Evolutionary conservation across 306 rosid genomes (phyloP).

Genomic region (Pyrus betulifolia): DNA sequence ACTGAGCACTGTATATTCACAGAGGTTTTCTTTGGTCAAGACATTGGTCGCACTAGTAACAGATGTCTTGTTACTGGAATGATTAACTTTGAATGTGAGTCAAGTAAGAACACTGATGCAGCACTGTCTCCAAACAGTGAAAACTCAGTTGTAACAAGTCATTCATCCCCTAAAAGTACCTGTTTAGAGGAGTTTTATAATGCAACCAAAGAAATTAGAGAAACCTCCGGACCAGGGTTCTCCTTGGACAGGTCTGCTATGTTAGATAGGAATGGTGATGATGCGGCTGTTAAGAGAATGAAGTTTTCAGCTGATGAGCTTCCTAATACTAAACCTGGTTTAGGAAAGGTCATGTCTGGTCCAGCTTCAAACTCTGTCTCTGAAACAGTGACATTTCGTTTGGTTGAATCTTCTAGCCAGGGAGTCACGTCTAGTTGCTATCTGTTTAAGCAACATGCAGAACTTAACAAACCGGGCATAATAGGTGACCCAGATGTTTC

Average conservation of each 20-base stretch:
- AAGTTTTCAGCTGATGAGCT: conserved; percentile 49
- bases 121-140: conserved; percentile 72
- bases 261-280: conserved; percentile 32
- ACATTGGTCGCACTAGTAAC: conserved; percentile 29
- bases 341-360: conserved; percentile 23
- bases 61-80: conserved; percentile 54
- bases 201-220: conserved; percentile 37
- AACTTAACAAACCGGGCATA: conserved; percentile 22
- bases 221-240: conserved; percentile 30
- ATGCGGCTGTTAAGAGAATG: conserved; percentile 52
- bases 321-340: conserved; percentile 33
- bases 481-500: conserved; percentile 31
- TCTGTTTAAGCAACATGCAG: conserved; percentile 43
- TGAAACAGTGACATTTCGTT: conserved; percentile 43
- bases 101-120: conserved; percentile 45
- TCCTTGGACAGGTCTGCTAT: conserved; percentile 27
- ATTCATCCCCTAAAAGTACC: conserved; percentile 41
- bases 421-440: conserved; percentile 72
- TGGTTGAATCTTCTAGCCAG: conserved; percentile 71
- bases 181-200: conserved; percentile 34
- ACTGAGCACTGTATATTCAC: conserved; percentile 60
- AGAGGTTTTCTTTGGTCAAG: conserved; percentile 60
- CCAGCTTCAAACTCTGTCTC: conserved; percentile 32
- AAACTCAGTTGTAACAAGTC: conserved; percentile 46
- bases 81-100: conserved; percentile 53